Percentiles rank a stretch among this genome's conserved stretches.
phyloP scores from a whole-genome alignment of 129 eudicot species.

The Lactuca saligna region DNA sequence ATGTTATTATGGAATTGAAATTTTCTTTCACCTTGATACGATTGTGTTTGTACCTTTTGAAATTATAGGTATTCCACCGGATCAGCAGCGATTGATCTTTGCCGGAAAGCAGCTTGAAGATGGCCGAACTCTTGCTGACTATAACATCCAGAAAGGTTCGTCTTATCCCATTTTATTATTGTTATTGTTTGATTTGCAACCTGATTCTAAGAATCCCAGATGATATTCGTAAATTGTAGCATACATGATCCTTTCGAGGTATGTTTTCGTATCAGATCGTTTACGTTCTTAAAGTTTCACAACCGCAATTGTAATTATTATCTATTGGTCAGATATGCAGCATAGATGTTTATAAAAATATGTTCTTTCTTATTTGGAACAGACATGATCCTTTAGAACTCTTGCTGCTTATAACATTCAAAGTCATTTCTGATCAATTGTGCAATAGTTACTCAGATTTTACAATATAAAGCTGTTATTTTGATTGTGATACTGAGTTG shows the following conservation, averaged over 20 bases:
- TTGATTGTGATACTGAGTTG: constrained; percentile 5
- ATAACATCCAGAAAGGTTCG: constrained; percentile 56
- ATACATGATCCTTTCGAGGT: neutral
- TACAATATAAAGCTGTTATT: neutral
- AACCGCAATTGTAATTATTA: too few species aligned
- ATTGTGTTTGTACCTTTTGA: neutral
- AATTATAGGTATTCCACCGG: constrained; percentile 40
- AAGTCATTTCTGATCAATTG: too few species aligned
- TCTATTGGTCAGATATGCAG: too few species aligned
- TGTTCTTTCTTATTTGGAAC: too few species aligned
- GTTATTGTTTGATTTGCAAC: neutral
- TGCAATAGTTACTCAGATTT: neutral
- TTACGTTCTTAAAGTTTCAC: too few species aligned
- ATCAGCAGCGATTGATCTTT: constrained; percentile 51
- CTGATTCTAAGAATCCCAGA: neutral
- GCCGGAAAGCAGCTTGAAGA: constrained; percentile 58
- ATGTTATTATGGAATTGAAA: neutral
- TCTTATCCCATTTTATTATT: neutral
- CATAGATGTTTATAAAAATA: too few species aligned
- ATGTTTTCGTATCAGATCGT: too few species aligned
- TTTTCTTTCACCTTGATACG: neutral
- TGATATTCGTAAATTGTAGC: neutral
- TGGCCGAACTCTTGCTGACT: constrained; percentile 52
- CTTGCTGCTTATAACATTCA: too few species aligned
- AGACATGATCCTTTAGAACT: too few species aligned